Base-by-base conservation (phyloP, 345 rosid species). In the Lepidium aucheri region DNA sequence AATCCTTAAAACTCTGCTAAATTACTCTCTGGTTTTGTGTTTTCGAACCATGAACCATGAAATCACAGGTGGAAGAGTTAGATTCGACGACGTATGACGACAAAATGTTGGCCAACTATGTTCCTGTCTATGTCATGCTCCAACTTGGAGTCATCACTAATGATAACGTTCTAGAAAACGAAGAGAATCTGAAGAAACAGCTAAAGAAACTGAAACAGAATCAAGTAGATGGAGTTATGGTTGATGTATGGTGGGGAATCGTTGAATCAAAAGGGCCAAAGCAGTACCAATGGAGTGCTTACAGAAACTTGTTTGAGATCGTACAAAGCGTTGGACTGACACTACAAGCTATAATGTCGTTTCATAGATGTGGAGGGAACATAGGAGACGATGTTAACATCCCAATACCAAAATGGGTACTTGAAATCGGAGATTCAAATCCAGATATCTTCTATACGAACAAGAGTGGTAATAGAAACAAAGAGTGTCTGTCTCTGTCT, bases 301-400 rank as follows among this genome's bases (percentile, higher is more conserved):
- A 91, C 47, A 78, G 89, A 76, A 77, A 76, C 78, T 77, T 91
- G 80, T 85, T 85, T 56, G 55, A 79, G 67, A 74, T 85, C 3
- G 63, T 88, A 50, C 81, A 77, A 63, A 66, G 68, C 70, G 69
- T 71, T 69, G 84, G 67, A 44, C 56, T 84, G 6, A 91, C 85
- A 60, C 16, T 85, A 44, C 96, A 88, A 75, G 88, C 88, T 13
- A 88, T 85, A 60, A 88, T 85, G 94, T 88, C 98, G 4, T 86
- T 89, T 60, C 98, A 89, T 73, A 86, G 78, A 67, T 92, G 98
- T 44, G 97, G 98, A 47, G 97, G 95, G 2, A 92, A 92, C 57
- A 53, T 92, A 14, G 95, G 98, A 47, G 95, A 93, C 64, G 84
- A 14, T 49, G 87, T 89, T 30, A 71, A 74, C 64, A 93, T 93